Base-by-base conservation (phyloP, 768 basidiomycete species). In the Xerocomus spinulosus region DNA sequence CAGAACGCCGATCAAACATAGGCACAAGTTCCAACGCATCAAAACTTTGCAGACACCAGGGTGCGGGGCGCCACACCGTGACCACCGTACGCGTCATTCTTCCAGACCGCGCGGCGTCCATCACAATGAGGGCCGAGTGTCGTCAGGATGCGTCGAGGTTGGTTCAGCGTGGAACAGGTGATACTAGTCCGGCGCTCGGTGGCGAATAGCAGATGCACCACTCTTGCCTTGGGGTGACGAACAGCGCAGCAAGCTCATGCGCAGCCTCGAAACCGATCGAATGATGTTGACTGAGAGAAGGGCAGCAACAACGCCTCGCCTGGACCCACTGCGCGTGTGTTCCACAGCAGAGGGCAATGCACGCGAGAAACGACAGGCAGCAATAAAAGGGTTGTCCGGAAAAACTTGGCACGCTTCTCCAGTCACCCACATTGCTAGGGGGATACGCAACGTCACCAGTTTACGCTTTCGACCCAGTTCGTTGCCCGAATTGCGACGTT, bases 171-270 rank as follows among this genome's bases (percentile, higher is more conserved):
- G 6, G 18, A 21, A 14, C 20, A 20, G 36, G 13, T 12, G 12
- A 37, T 20, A 37, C 18, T 20, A 37, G n/a, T 13, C 10, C 13
- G 2, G 4, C 7, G 13, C 6, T 21, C 20, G 21, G 15, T 24
- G n/a, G n/a, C 37, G 13, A 14, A 23, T 14, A 14, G 21, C 23
- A 23, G 9, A 20, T 18, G 34, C 0, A 18, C 34, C 9, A 4
- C 21, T 37, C n/a, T 33, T 17, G 34, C 10, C 18, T 8, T 37
- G 20, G 12, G 12, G 38, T 44, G n/a, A 33, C 32, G 10, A 34
- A 17, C 30, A 34, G 36, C 6, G 34, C 59, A 20, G n/a, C 38
- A 45, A 18, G 59, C 38, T 45, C 50, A 23, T 55, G 59, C 41
- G 12, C 5, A n/a, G 18, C 52, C 56, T 52, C 32, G 37, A 41